Base-by-base conservation (phyloP, 2,329 filamentous ascomycete genomes). In the Aciculosporium take region DNA sequence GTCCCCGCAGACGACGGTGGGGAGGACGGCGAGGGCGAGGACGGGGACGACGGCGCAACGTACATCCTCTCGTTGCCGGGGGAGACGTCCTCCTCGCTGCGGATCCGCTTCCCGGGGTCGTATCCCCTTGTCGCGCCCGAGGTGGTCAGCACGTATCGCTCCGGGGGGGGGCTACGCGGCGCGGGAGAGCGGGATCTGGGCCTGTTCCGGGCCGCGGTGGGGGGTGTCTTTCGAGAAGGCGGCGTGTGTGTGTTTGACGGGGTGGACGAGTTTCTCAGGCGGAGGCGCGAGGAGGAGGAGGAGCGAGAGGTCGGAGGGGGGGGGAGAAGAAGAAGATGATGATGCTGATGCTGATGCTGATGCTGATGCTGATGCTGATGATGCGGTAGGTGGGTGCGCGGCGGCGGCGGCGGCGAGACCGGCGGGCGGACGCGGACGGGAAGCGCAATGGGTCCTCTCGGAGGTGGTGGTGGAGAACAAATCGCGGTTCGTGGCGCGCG, bases 221-320 rank as follows among this genome's bases (percentile, higher is more conserved):
- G 66, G 1, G 65, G 68, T n/a, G 71, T 84, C 4, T 94, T 80
- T 58, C 69, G 72, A 40, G 72, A 77, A 0, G 87, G 86, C 0
- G 72, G 76, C 40, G 86, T 94, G 18, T 95, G 88, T 53, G 65
- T 98, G 3, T 98, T 88, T 53, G 89, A 95, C 56, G 72, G 93
- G n/a, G 71, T 95, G 29, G 88, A 94, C 53, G 81, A 84, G 53
- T 64, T 82, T 48, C 69, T 64, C 42, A 65, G 69, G 40, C 52
- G 65, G 17, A 57, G 58, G 2, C 61, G 63, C 41, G 58, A 62
- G 36, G 46, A 43, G 10, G 34, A 35, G 5, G 47, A 36, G 23
- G 54, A 53, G 24, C 51, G 50, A 5, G 51, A 39, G 31, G 28
- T 9, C 8, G 10, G 15, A 24, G 20, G 13, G 10, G 7, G 18